Base-by-base conservation (phyloP, 2,329 filamentous ascomycete genomes). In the Akanthomyces dipterigenus region DNA sequence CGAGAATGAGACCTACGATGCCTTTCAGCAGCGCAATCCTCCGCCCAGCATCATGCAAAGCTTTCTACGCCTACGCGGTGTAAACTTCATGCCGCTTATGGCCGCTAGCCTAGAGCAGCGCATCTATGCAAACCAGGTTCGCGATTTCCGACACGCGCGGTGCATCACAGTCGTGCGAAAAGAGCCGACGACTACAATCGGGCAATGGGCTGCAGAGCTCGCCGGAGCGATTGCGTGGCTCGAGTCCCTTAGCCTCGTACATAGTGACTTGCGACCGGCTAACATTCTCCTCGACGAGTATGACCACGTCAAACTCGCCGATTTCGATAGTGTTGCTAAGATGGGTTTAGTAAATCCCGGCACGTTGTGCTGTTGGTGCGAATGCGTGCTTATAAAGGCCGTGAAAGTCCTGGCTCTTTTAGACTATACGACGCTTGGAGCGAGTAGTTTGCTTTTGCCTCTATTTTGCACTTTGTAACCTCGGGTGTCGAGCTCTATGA, bases 231-330 rank as follows among this genome's bases (percentile, higher is more conserved):
- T 57, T 16, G 57, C 61, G 16, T 65, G 60, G 57, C 54, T 65
- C 14, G 63, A 63, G 28, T 43, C 34, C 1, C 28, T 63, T 12
- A 61, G 61, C 42, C 36, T 63, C 5, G 55, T 56, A 22, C 61
- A 65, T 16, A 58, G 64, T 14, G 63, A 65, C 56, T 40, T 65
- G 3, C 48, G 61, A 9, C 64, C 63, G 18, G 54, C 38, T 26
- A 65, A 65, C 34, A 18, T 62, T 14, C 61, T 64, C 18, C 58
- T 65, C 18, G 60, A 63, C 42, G 11, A 5, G 18, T 14, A 42
- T 18, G 63, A 62, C 50, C 58, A 64, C 28, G 2, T 65, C 16
- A 63, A 64, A 31, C 61, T 65, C 22, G 59, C 55, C 22, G 63
- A 64, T 51, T 64, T 65, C 24, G 61, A 64, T 16, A 48, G 24